phyloP scores from a whole-genome alignment of 2,329 filamentous ascomycete species.

The Trichothecium sympodiale region DNA sequence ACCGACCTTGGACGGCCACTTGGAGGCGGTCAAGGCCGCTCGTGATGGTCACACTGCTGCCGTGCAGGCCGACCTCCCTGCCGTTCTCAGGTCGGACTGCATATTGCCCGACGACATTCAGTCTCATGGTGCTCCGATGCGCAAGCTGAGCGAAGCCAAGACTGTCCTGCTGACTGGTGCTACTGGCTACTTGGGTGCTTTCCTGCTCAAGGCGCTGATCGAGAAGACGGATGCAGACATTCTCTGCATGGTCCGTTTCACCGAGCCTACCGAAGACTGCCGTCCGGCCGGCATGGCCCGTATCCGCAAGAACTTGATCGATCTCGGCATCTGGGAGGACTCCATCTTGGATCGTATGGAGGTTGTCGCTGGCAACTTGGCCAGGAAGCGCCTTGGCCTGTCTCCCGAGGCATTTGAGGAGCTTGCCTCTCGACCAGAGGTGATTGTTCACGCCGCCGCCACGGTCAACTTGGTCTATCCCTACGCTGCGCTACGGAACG shows the following conservation, averaged over 20 bases:
- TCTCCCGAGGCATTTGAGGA: constrained; percentile 53
- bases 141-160: constrained; percentile 51
- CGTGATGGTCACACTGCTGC: constrained; percentile 63
- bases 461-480: constrained; percentile 75
- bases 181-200: constrained; percentile 67
- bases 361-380: constrained; percentile 62
- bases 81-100: constrained; percentile 56
- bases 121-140: constrained; percentile 39
- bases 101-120: constrained; percentile 60
- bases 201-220: constrained; percentile 57
- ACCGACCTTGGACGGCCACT: constrained; percentile 61
- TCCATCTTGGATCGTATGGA: constrained; percentile 68
- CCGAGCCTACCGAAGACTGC: constrained; percentile 53
- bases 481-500: constrained; percentile 61
- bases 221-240: constrained; percentile 59
- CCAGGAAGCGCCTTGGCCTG: constrained; percentile 57
- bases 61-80: constrained; percentile 64
- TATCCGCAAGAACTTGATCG: constrained; percentile 65
- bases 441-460: constrained; percentile 67
- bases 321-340: constrained; percentile 67
- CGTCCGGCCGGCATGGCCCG: constrained; percentile 58
- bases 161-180: constrained; percentile 64
- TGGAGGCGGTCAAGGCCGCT: constrained; percentile 59
- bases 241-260: constrained; percentile 63
- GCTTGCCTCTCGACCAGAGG: constrained; percentile 53